Evolutionary conservation across 2,329 filamentous ascomycete species (phyloP).

Genomic region (Xylaria arbuscula): DNA sequence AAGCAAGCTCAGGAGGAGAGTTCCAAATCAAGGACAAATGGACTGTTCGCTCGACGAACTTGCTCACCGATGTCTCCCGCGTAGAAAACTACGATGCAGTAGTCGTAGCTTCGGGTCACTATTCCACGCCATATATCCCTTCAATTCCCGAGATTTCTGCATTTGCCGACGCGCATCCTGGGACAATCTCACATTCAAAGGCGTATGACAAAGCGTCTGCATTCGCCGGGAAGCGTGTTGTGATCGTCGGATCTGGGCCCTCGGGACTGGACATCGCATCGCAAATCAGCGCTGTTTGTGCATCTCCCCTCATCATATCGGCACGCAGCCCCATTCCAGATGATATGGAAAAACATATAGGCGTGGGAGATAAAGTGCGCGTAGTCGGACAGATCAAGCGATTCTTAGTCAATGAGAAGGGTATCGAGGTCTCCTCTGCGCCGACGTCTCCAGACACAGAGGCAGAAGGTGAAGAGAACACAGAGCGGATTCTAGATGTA

Average conservation of each 20-base stretch:
- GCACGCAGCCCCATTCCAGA: slow-evolving; percentile 63
- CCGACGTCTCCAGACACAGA: slow-evolving; percentile 62
- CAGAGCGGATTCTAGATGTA: slow-evolving; percentile 73
- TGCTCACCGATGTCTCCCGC: slow-evolving; percentile 56
- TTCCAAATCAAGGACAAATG: slow-evolving; percentile 61
- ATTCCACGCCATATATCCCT: slow-evolving; percentile 75
- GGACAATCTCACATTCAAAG: slow-evolving; percentile 78
- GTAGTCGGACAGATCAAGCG: slow-evolving; percentile 69
- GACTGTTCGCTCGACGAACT: slow-evolving; percentile 66
- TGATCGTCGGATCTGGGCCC: slow-evolving; percentile 86
- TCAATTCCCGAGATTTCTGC: slow-evolving; percentile 66
- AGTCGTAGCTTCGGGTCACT: slow-evolving; percentile 80
- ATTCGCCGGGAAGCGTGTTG: slow-evolving; percentile 76
- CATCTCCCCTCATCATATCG: slow-evolving; percentile 72
- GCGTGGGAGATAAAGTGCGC: slow-evolving; percentile 54
- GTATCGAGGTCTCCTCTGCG: slow-evolving; percentile 65
- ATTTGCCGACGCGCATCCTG: slow-evolving; percentile 70
- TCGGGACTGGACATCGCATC: slow-evolving; percentile 85
- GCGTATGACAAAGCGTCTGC: slow-evolving; percentile 75
- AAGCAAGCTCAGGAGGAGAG: neutral
- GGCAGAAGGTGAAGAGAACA: slow-evolving; percentile 55
- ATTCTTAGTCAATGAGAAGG: slow-evolving; percentile 65
- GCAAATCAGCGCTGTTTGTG: slow-evolving; percentile 75
- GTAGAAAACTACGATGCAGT: slow-evolving; percentile 76
- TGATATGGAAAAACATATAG: slow-evolving; percentile 56